phyloP scores from a whole-genome alignment of 192 early-diverging fungal species.

The Coemansia sp. region DNA sequence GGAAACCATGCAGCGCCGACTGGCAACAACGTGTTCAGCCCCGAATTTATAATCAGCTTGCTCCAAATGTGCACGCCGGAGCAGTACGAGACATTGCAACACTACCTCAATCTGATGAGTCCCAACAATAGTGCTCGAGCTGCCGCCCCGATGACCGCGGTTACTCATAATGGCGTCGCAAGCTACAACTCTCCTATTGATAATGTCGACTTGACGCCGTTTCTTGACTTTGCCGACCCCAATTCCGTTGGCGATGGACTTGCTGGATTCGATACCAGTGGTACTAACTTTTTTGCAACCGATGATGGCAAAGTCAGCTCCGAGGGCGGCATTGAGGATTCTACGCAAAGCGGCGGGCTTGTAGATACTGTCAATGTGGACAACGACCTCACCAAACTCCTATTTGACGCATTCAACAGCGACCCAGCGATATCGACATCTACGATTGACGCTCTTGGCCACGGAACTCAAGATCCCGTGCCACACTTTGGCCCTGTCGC shows the following conservation, averaged over 20 bases:
- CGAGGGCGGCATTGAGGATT: background rate
- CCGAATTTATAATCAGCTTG: constrained; percentile 13
- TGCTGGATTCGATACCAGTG: constrained; percentile 1
- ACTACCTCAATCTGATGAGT: constrained; percentile 19
- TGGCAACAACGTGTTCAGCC: constrained; percentile 4
- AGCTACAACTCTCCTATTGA: background rate
- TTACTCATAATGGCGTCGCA: background rate
- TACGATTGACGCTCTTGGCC: background rate
- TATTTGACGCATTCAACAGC: constrained; percentile 17
- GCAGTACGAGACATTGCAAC: constrained; percentile 36
- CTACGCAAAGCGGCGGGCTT: background rate
- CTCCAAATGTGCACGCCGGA: constrained; percentile 26
- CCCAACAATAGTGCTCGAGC: background rate
- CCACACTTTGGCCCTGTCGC: background rate
- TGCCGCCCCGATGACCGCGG: background rate
- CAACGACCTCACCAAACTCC: constrained; percentile 17
- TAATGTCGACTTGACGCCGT: constrained; percentile 27
- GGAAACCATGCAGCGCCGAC: background rate
- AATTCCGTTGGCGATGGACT: constrained; percentile 6
- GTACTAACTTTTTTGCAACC: background rate
- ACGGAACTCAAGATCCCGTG: background rate
- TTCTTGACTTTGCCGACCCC: constrained; percentile 49
- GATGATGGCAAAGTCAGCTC: background rate
- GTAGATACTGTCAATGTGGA: background rate
- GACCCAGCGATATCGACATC: background rate